Conservation (phyloP, 169 alveolate genomes). For the Cryptosporidium viatorum region DNA sequence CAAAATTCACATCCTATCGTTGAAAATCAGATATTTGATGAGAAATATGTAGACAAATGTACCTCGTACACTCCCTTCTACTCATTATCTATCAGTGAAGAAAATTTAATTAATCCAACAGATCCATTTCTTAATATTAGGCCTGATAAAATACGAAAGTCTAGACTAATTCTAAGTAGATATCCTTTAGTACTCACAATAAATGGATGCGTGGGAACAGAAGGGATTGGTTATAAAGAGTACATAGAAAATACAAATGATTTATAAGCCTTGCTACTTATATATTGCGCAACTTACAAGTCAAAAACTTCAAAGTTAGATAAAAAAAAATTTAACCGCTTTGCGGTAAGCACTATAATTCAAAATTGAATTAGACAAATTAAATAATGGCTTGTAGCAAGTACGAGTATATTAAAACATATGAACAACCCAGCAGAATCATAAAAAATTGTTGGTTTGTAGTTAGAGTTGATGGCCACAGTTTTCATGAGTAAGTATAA, state of each 20-base stretch:
- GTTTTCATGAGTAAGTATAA: slow-evolving; percentile 85
- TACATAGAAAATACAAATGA: slow-evolving; percentile 23
- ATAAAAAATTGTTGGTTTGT: slow-evolving; percentile 91
- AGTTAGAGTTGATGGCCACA: slow-evolving; percentile 94
- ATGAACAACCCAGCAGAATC: slow-evolving; percentile 87
- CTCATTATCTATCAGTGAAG: neutral
- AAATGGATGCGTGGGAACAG: slow-evolving; percentile 33
- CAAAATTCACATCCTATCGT: neutral
- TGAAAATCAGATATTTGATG: neutral
- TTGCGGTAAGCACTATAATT: neutral
- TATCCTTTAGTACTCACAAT: slow-evolving; percentile 30
- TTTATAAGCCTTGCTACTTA: neutral
- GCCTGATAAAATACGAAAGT: slow-evolving; percentile 53
- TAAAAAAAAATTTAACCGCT: neutral
- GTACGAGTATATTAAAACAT: slow-evolving; percentile 92
- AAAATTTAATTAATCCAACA: slow-evolving; percentile 37
- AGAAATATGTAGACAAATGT: slow-evolving; percentile 8
- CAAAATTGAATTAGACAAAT: neutral
- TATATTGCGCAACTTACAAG: neutral
- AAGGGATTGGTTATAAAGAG: slow-evolving; percentile 51
- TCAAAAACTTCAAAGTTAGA: neutral
- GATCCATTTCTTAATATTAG: slow-evolving; percentile 67
- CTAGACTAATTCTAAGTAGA: slow-evolving; percentile 22
- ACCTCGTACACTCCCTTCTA: slow-evolving; percentile 8
- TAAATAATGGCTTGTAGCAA: slow-evolving; percentile 87